Evolutionary conservation across 2,329 filamentous ascomycete genomes (phyloP), one percentile per base, ranked within the genome.

Genomic region (Incumbomyces delicatus): DNA sequence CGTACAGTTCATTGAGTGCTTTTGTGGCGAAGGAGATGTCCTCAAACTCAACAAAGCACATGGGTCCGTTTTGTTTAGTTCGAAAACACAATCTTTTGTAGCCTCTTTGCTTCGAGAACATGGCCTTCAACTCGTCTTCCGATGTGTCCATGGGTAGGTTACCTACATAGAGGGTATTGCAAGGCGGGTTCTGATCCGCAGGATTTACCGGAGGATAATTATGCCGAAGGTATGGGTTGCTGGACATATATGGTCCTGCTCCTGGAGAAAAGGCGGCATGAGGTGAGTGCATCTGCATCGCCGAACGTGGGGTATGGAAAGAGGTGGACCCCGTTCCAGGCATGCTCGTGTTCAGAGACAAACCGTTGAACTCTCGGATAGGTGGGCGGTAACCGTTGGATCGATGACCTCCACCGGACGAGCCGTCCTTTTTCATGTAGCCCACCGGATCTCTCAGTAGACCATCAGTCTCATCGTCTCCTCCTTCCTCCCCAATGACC

Each of bases 21-120:
- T 92, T 94, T 35, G 90, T 95, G 1, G 92, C 90, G 60, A 87
- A 90, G 1, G 86, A 85, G 10, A 94, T 76, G 58, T 95, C 89
- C 60, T 96, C 90, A 57, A 96, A 98, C 65, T 98, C 92, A 32
- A 98, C 92, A 64, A 96, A 96, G 63, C 92, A 96, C 89, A 96
- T 96, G 1, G 90, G 90, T 0, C 90, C 90, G 57, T 95, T 95
- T 55, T 86, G 80, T 70, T 96, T 96, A 45, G 88, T 94, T 30
- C 90, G 79, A 73, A 95, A 95, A 61, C 88, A 95, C 6, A 98
- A 79, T 22, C 92, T 78, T 68, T 94, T 96, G 71, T 95, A 98
- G 2, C 92, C 92, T 40, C 89, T 82, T 63, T 94, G 87, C 66
- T 89, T 90, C 20, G 84, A 88, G 61, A 98, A 98, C 60, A 95